A percentile compares a stretch with the other conserved stretches of the same genome.
These are phyloP conservation scores for Lotmaria passim DNA, from an alignment of 208 protist species.

Conservation along the genomic window DNA sequence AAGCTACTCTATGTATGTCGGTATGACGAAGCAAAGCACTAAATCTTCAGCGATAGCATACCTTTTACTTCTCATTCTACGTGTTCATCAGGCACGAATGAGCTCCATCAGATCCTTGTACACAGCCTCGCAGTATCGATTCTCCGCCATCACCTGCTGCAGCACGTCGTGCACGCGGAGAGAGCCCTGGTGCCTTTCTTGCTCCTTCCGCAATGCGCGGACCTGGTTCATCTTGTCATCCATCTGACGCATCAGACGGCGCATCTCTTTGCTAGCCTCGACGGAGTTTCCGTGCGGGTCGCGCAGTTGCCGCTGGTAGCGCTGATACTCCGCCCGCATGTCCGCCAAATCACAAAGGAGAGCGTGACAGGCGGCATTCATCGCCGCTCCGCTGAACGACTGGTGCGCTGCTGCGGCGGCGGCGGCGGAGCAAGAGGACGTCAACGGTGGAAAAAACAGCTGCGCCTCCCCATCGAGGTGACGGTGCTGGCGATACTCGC, in stretches of 20 bases:
- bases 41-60: no score
- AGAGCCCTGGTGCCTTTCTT: slow-evolving; percentile 45
- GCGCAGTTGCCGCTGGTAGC: slow-evolving; percentile 47
- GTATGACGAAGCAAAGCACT: no score
- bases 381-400: slow-evolving; percentile 32
- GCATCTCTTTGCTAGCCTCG: slow-evolving; percentile 70
- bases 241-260: slow-evolving; percentile 54
- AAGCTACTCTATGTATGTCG: no score
- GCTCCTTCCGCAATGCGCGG: slow-evolving; percentile 54
- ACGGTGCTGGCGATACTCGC: not conserved
- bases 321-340: slow-evolving; percentile 55
- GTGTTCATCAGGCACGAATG: slow-evolving; percentile 18
- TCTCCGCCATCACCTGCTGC: slow-evolving; percentile 69
- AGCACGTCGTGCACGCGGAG: slow-evolving; percentile 69
- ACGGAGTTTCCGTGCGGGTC: slow-evolving; percentile 57
- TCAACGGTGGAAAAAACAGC: not conserved
- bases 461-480: not conserved
- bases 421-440: no score
- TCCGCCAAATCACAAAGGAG: slow-evolving; percentile 61
- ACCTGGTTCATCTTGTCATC: slow-evolving; percentile 75
- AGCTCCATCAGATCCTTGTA: slow-evolving; percentile 68
- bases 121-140: slow-evolving; percentile 71
- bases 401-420: not conserved
- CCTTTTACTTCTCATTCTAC: no score
- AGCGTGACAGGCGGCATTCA: slow-evolving; percentile 51